These are phyloP conservation scores for Penicillium sclerotigenum DNA, from an alignment of 2,329 filamentous ascomycete species.

Conservation along the genomic window DNA sequence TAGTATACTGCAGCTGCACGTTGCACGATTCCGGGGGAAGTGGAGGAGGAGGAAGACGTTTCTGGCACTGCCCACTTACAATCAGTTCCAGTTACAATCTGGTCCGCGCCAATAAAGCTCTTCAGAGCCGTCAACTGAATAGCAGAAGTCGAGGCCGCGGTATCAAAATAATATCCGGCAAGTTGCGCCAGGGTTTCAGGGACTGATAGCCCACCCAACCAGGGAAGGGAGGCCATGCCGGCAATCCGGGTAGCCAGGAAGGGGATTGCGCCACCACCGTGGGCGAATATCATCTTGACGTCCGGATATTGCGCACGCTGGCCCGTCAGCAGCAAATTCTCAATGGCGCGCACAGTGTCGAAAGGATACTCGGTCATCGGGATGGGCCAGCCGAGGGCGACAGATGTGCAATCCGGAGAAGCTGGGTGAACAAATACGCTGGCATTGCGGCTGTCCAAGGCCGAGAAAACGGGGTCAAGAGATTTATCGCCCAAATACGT, in stretches of 20 bases:
- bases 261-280: conserved; percentile 25
- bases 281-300: conserved; percentile 23
- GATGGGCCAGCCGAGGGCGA: conserved; percentile 6
- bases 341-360: conserved; percentile 25
- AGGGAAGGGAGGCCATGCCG: conserved; percentile 16
- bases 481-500: neutral
- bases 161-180: conserved; percentile 18
- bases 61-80: conserved; percentile 15
- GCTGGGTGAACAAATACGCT: conserved; percentile 8
- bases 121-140: conserved; percentile 26
- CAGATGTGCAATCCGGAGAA: conserved; percentile 6
- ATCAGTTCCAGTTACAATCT: conserved; percentile 26
- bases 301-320: conserved; percentile 18
- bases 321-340: conserved; percentile 21
- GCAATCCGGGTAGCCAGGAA: conserved; percentile 24
- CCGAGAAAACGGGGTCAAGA: conserved; percentile 3
- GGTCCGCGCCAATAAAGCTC: conserved; percentile 19
- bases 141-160: conserved; percentile 21
- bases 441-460: neutral
- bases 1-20: neutral
- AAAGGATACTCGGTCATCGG: conserved; percentile 29
- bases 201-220: conserved; percentile 16
- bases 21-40: no score
- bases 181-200: conserved; percentile 19
- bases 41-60: no score